Conservation (phyloP, 441 rosid species). For the Populus trichocarpa region DNA sequence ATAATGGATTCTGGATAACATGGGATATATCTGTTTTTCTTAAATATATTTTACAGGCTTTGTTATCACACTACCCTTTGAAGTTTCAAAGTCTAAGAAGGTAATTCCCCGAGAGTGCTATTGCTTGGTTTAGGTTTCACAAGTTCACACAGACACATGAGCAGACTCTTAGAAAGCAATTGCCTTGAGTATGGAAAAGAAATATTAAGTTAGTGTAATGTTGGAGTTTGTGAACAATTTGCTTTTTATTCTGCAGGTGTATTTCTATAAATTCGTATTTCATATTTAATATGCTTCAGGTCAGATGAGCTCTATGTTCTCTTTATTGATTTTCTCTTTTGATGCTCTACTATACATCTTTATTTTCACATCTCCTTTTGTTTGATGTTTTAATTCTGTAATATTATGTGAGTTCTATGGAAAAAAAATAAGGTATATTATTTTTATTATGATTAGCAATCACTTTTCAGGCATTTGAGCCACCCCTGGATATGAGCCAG, state of each 20-base stretch:
- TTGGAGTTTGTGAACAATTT: neutral
- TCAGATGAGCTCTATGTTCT: constrained; percentile 27
- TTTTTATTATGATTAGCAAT: constrained; percentile 16
- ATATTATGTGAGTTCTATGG: neutral
- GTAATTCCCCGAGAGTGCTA: constrained; percentile 30
- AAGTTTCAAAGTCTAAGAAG: constrained; percentile 67
- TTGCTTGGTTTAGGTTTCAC: neutral
- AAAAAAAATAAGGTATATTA: neutral
- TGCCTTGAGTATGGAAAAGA: neutral
- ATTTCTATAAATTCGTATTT: constrained; percentile 75
- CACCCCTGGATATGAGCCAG: constrained; percentile 92
- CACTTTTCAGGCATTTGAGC: constrained; percentile 82
- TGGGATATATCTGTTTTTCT: neutral
- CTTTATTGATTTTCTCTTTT: neutral
- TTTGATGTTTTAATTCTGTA: neutral
- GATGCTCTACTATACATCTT: neutral
- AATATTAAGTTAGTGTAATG: neutral
- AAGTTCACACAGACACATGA: neutral
- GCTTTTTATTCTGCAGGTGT: constrained; percentile 61
- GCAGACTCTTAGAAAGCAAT: neutral
- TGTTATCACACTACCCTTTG: constrained; percentile 56
- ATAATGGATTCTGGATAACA: neutral
- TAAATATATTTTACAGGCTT: constrained; percentile 45
- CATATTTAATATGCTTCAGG: constrained; percentile 89
- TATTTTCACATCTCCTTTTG: neutral